These are phyloP conservation scores for Plasmodium cynomolgi DNA, from an alignment of 169 alveolate genomes.

Conservation along the genomic window DNA sequence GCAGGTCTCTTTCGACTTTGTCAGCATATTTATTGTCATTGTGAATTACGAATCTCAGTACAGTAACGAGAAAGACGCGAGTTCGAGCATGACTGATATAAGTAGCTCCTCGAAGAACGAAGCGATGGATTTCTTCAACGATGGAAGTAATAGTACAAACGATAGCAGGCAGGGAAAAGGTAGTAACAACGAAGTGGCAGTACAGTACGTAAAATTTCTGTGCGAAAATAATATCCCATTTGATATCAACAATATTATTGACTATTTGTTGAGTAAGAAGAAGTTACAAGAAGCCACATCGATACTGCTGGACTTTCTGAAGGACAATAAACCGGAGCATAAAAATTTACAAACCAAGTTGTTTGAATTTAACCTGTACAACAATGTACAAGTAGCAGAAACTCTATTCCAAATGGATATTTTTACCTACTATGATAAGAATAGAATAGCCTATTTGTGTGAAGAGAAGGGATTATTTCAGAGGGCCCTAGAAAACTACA, in stretches of 20 bases:
- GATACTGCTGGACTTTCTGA: conserved; percentile 96
- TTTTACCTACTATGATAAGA: conserved; percentile 97
- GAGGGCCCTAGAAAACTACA: conserved; percentile 96
- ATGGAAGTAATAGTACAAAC: conserved; percentile 9
- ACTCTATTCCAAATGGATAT: conserved; percentile 80
- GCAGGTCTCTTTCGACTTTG: conserved; percentile 82
- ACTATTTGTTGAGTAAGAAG: conserved; percentile 76
- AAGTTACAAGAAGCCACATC: conserved; percentile 98
- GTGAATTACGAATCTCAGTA: conserved; percentile 77
- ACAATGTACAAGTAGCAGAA: conserved; percentile 83
- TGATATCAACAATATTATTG: conserved; percentile 56
- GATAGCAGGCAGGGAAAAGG: conserved; percentile 12
- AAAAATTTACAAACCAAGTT: conserved; percentile 98
- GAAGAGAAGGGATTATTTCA: conserved; percentile 98
- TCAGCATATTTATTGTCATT: conserved; percentile 77
- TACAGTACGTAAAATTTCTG: conserved; percentile 52
- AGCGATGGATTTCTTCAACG: conserved; percentile 68
- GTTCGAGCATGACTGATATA: conserved; percentile 64
- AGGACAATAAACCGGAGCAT: conserved; percentile 97
- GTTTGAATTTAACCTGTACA: conserved; percentile 95
- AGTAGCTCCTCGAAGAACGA: conserved; percentile 75
- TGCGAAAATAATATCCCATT: conserved; percentile 68
- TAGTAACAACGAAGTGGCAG: conserved; percentile 30
- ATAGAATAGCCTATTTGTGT: conserved; percentile 96
- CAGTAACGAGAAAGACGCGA: conserved; percentile 79